Percentiles rank a stretch among this genome's conserved stretches.
Conservation (phyloP, 2,329 filamentous ascomycete genomes). For the Neonectria faginata region DNA sequence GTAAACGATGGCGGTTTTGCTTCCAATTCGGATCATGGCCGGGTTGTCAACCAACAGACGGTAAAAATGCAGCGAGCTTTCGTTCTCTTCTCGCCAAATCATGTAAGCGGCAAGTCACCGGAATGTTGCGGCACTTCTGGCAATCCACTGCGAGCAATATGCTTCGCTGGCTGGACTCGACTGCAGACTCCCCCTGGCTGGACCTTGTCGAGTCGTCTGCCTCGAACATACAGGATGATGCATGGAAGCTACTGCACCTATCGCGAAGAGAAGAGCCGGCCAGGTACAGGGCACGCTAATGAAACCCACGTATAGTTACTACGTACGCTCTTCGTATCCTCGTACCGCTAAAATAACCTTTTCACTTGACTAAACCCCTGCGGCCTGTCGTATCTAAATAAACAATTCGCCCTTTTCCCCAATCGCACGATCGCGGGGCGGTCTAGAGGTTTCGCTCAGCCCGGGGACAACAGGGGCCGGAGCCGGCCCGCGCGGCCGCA, state of each 20-base stretch:
- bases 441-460: slow-evolving; percentile 34
- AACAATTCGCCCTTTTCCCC: not conserved
- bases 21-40: slow-evolving; percentile 4
- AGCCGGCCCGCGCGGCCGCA: slow-evolving; percentile 8
- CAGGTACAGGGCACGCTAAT: not conserved
- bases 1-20: slow-evolving; percentile 1
- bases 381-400: not conserved
- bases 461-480: slow-evolving; percentile 24
- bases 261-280: not conserved
- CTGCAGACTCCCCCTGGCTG: not conserved
- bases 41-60: not conserved
- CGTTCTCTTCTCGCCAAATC: not conserved
- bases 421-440: slow-evolving; percentile 26
- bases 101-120: not conserved
- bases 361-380: not conserved
- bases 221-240: not conserved
- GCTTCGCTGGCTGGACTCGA: not conserved
- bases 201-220: not conserved
- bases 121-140: not conserved
- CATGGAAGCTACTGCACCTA: not conserved
- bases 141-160: not conserved
- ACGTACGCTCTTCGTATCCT: not conserved
- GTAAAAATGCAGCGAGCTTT: not conserved
- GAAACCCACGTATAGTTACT: not conserved
- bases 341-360: not conserved